Percentiles rank a stretch among this genome's conserved stretches.
Evolutionary conservation across 2,329 filamentous ascomycete species (phyloP).

Genomic region (Coniochaeta ligniaria): DNA sequence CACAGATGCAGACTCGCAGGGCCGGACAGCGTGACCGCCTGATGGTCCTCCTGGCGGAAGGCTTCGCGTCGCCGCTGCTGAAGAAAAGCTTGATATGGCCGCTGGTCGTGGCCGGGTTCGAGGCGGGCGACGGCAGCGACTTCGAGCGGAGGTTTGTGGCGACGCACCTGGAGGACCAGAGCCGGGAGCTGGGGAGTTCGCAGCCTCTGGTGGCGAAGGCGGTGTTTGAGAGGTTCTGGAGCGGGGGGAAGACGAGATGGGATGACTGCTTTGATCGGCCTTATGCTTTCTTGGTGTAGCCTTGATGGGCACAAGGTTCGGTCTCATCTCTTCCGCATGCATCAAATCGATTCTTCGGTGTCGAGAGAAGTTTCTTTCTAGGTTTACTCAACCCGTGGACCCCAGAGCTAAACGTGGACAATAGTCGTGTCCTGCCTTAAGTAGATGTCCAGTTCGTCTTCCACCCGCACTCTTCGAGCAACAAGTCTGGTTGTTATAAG

Average conservation of each 20-base stretch:
- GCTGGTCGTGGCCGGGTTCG: constrained; percentile 16
- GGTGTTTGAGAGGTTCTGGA: constrained; percentile 12
- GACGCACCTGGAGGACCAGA: constrained; percentile 8
- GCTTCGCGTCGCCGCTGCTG: constrained; percentile 6
- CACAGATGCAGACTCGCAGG: constrained; percentile 1
- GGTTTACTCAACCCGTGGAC: too few species aligned
- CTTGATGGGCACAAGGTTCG: background rate
- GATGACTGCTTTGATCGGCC: constrained; percentile 10
- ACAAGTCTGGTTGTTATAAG: too few species aligned
- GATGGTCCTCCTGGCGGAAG: constrained; percentile 4
- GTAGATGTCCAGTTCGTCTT: too few species aligned
- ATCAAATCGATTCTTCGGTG: background rate
- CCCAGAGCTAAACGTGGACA: too few species aligned
- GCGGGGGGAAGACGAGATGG: constrained; percentile 8
- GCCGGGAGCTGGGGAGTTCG: constrained; percentile 11
- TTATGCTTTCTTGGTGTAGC: constrained; percentile 6
- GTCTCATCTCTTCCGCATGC: background rate
- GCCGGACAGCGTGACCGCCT: constrained; percentile 4
- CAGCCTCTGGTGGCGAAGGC: constrained; percentile 11
- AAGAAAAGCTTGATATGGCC: constrained; percentile 17
- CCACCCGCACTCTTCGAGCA: too few species aligned
- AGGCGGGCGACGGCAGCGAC: constrained; percentile 6
- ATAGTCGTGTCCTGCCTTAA: too few species aligned
- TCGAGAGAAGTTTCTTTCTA: background rate
- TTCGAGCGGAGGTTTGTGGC: constrained; percentile 11